Percentiles rank a stretch among this genome's conserved stretches.
Evolutionary conservation across 2,329 filamentous ascomycete genomes (phyloP).

Genomic region (Trichophaea hybrida): DNA sequence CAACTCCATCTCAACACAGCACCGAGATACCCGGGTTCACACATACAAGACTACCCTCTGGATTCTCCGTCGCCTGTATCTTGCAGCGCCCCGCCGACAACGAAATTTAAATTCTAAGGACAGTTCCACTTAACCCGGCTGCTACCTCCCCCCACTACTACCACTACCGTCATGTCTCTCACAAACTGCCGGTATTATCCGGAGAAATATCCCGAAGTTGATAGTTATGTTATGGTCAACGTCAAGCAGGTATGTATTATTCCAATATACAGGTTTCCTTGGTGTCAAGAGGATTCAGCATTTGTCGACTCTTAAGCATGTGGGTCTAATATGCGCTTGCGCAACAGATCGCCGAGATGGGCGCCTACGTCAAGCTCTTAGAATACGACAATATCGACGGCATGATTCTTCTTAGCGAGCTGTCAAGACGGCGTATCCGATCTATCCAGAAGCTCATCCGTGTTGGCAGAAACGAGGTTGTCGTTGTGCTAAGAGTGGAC

Average conservation of each 20-base stretch:
- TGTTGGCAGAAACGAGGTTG: conserved; percentile 94
- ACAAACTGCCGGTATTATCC: conserved; percentile 96
- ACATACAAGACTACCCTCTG: neutral
- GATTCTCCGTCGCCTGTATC: neutral
- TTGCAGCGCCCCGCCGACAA: neutral
- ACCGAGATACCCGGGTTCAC: neutral
- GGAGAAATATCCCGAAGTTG: conserved; percentile 95
- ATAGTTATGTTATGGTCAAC: conserved; percentile 99
- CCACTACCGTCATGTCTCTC: conserved; percentile 54
- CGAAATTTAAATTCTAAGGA: neutral
- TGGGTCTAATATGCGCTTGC: neutral
- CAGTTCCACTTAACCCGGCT: neutral
- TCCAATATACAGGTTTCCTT: neutral
- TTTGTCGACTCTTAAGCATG: neutral
- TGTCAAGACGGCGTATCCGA: conserved; percentile 94
- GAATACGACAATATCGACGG: conserved; percentile 99
- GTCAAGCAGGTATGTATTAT: conserved; percentile 67
- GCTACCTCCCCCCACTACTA: neutral
- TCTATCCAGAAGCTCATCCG: conserved; percentile 98
- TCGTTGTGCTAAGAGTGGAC: conserved; percentile 95
- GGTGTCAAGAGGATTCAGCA: neutral
- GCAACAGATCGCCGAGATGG: conserved; percentile 96
- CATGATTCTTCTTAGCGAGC: conserved; percentile 97
- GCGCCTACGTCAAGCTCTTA: conserved; percentile 96
- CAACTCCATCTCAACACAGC: neutral